These are phyloP conservation scores for Fusarium sulawesiense DNA, from an alignment of 2,329 filamentous ascomycete species.

Conservation along the genomic window DNA sequence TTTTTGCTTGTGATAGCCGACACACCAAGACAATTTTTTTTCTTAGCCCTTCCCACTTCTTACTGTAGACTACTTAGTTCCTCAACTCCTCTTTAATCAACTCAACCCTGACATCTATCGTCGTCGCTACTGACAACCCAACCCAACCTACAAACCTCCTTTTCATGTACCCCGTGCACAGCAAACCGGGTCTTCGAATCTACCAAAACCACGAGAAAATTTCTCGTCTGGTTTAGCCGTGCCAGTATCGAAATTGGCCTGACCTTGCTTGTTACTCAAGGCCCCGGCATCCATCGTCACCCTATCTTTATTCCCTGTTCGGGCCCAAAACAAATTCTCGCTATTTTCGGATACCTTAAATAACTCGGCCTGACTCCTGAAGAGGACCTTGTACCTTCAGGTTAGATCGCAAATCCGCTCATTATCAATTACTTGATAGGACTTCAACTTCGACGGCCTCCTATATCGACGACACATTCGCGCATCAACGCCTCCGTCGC, in stretches of 20 bases:
- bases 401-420: conserved; percentile 8
- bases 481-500: conserved; percentile 15
- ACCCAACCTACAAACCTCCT: conserved; percentile 24
- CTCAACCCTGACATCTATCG: conserved; percentile 31
- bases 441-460: conserved; percentile 7
- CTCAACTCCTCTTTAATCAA: conserved; percentile 40
- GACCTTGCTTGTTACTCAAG: conserved; percentile 21
- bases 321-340: conserved; percentile 30
- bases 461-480: conserved; percentile 4
- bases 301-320: conserved; percentile 34
- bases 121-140: conserved; percentile 35
- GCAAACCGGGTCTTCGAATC: conserved; percentile 18
- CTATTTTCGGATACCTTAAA: conserved; percentile 26
- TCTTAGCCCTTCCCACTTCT: conserved; percentile 41
- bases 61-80: conserved; percentile 14
- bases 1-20: conserved; percentile 43
- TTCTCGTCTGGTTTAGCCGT: conserved; percentile 30
- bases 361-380: conserved; percentile 32
- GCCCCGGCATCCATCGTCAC: conserved; percentile 29
- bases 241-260: conserved; percentile 37
- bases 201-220: conserved; percentile 20
- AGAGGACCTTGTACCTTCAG: conserved; percentile 16
- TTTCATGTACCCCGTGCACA: conserved; percentile 9
- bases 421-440: conserved; percentile 7
- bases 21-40: conserved; percentile 43